Evolutionary conservation across 179 eudicot genomes (phyloP).

Genomic region (Silene vulgaris): DNA sequence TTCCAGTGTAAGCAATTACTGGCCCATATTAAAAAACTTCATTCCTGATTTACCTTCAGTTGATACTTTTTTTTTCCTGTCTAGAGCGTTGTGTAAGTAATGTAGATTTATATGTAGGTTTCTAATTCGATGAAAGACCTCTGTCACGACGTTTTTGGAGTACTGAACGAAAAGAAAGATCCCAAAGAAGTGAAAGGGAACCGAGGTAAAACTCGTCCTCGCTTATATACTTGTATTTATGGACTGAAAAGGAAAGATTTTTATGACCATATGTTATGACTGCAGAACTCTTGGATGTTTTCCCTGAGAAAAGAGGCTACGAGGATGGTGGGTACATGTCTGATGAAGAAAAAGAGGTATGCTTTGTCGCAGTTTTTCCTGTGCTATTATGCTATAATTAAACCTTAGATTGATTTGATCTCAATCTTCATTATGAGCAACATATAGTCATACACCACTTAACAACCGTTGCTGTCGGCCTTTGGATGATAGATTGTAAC

Average conservation of each 20-base stretch:
- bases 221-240: background rate
- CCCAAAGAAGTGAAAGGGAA: slow-evolving; percentile 75
- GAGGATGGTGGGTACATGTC: slow-evolving; percentile 81
- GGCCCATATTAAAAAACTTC: background rate
- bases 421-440: too few species aligned
- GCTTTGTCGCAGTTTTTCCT: background rate
- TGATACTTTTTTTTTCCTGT: background rate
- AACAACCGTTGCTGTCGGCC: background rate
- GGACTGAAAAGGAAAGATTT: background rate
- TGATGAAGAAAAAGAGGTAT: slow-evolving; percentile 71
- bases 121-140: slow-evolving; percentile 83
- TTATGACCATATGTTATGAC: slow-evolving; percentile 6
- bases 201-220: slow-evolving; percentile 47
- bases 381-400: background rate
- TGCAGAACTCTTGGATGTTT: slow-evolving; percentile 74
- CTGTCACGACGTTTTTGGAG: slow-evolving; percentile 77
- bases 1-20: slow-evolving; percentile 51
- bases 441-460: too few species aligned
- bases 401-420: background rate
- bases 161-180: slow-evolving; percentile 77
- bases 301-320: slow-evolving; percentile 67
- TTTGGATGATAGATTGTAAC: too few species aligned
- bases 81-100: background rate
- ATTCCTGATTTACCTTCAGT: background rate
- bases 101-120: slow-evolving; percentile 42